Evolutionary conservation across 2,329 filamentous ascomycete genomes (phyloP), one percentile per base, ranked within the genome.

Genomic region (Aulographum hederae): DNA sequence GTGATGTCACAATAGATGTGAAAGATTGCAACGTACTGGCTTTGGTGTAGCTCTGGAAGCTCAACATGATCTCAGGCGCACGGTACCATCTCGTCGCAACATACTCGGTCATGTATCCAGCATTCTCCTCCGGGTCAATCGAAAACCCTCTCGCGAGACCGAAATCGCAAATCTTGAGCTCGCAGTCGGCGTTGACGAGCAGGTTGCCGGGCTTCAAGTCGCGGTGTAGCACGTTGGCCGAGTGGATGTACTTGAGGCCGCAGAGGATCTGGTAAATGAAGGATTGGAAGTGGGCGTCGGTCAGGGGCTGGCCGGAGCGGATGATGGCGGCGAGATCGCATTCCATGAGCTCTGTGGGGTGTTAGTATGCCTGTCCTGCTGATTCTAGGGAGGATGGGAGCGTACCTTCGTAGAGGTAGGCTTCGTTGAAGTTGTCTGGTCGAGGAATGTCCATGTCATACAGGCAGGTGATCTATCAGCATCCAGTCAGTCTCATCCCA

Each of bases 231-330:
- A 98, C 89, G 48, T 95, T 95, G 44, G 89, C 89, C 15, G 86
- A 95, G 64, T 98, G 89, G 42, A 98, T 95, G 58, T 95, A 98
- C 65, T 98, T 98, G 45, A 98, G 67, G 41, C 89, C 89, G 54
- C 89, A 95, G 4, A 98, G 77, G 43, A 98, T 98, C 67, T 98
- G 89, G 65, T 98, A 98, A 60, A 98, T 94, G 62, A 98, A 98
- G 32, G 89, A 95, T 60, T 98, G 89, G 65, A 98, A 98, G 58
- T 98, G 89, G 34, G 89, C 89, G 52, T 98, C 89, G 49, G 89
- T 98, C 52, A 98, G 66, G 30, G 89, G 85, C 55, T 98, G 89
- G 39, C 89, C 89, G 26, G 86, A 95, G 43, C 89, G 76, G 47
- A 98, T 95, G 54, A 98, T 98, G 42, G 89, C 89, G 19, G 89